Base-by-base conservation (phyloP, 495 filamentous ascomycete genomes). In the Xanthoparmelia taractica region DNA sequence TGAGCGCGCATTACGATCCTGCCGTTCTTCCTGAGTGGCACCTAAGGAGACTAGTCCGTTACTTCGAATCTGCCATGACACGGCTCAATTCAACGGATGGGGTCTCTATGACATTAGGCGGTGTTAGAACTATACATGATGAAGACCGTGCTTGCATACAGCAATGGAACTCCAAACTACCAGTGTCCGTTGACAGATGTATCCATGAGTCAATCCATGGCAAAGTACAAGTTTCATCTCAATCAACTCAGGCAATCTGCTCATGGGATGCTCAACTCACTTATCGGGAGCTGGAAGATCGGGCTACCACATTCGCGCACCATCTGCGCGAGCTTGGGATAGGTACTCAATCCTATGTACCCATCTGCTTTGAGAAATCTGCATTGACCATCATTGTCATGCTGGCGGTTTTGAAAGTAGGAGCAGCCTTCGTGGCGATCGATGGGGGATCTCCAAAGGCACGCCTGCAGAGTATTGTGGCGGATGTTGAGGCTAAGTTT, bases 1-100 rank as follows among this genome's bases (percentile, higher is more conserved):
- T 87, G 38, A 82, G 80, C 67, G 84, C 85, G 1, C 87, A 82
- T 66, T 88, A 86, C 63, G 85, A 88, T 59, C 80, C 77, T 60
- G 72, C 67, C 13, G 56, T 77, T 31, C 72, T 83, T 38, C 66
- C 70, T 15, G 65, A 69, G 2, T 41, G 71, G 2, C 76, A 78
- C 37, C 79, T 82, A 76, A 59, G 77, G 52, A 69, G 78, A 17
- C 69, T 80, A 18, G 69, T 83, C 8, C 59, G 55, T 2, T 75
- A 81, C 60, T 62, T 82, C 15, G 78, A 78, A 45, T 67, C 67
- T 3, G 71, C 70, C 25, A 72, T 72, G 59, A 54, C 34, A 7
- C 67, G 75, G 58, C 63, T 80, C 20, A 23, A 37, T 8, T 17
- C 60, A 41, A 68, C 63, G 1, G 70, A 70, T 8, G 65, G 65